phyloP scores from a whole-genome alignment of 139 green algal species.

The Mychonastes homosphaera region DNA sequence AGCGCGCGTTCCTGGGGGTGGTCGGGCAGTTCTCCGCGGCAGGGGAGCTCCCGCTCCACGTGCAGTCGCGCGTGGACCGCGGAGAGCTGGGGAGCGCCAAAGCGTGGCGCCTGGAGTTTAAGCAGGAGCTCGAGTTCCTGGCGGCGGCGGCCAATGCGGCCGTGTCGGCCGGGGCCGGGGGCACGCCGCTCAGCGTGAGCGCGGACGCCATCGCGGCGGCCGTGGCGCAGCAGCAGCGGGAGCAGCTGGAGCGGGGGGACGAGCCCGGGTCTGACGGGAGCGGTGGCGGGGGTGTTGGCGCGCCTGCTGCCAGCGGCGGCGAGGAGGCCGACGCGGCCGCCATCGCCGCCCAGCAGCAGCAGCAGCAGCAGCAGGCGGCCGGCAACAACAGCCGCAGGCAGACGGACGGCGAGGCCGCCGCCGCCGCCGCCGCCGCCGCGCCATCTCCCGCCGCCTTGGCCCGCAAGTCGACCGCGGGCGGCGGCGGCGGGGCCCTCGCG shows the following conservation, averaged over 20 bases:
- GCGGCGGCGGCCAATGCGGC: background rate
- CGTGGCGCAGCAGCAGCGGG: background rate
- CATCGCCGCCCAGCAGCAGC: background rate
- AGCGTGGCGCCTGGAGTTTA: background rate
- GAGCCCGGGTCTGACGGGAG: background rate
- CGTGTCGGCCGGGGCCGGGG: background rate
- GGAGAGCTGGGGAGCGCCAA: background rate
- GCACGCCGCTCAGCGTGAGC: background rate
- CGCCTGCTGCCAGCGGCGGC: background rate
- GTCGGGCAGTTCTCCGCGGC: constrained; percentile 1
- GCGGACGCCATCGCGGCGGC: background rate
- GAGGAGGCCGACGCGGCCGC: background rate
- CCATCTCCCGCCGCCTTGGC: too few relatives aligned
- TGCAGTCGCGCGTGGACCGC: background rate
- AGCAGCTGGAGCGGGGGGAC: background rate
- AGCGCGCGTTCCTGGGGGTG: background rate
- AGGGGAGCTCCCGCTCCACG: background rate
- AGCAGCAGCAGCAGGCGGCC: constrained; percentile 6
- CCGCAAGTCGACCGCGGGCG: too few relatives aligned
- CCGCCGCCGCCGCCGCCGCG: background rate
- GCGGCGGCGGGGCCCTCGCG: too few relatives aligned
- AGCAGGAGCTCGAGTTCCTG: background rate
- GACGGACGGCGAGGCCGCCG: background rate
- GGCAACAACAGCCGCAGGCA: too few relatives aligned
- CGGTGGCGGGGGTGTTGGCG: too few relatives aligned